phyloP scores from a whole-genome alignment of 495 filamentous ascomycete species.

The Aspergillus egyptiacus region DNA sequence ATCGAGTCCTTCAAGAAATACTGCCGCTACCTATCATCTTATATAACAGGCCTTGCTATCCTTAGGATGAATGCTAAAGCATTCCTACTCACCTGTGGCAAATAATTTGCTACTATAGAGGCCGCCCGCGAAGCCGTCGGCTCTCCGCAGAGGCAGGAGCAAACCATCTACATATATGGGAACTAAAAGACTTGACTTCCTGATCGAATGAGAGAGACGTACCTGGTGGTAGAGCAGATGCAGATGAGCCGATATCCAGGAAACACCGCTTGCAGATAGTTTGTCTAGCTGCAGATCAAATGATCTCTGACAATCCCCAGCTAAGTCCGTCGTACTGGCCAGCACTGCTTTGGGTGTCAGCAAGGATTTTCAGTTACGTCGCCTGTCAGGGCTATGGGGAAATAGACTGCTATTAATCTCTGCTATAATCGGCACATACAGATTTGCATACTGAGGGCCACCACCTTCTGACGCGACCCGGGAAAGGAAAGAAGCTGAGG shows the following conservation, averaged over 20 bases:
- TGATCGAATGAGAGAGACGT: background rate
- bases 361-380: conserved; percentile 36
- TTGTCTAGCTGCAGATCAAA: conserved; percentile 32
- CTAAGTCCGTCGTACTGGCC: conserved; percentile 33
- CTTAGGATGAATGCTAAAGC: conserved; percentile 62
- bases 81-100: conserved; percentile 53
- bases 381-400: conserved; percentile 26
- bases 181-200: too few species aligned
- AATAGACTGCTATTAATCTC: conserved; percentile 36
- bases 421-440: conserved; percentile 36
- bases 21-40: conserved; percentile 49
- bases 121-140: conserved; percentile 50
- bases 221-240: conserved; percentile 42
- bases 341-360: conserved; percentile 36
- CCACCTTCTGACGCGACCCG: conserved; percentile 28
- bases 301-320: conserved; percentile 29
- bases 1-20: conserved; percentile 44
- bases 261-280: conserved; percentile 29
- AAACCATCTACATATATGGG: too few species aligned
- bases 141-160: conserved; percentile 48
- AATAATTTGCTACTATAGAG: conserved; percentile 43
- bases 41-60: conserved; percentile 53
- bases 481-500: conserved; percentile 30
- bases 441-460: conserved; percentile 37
- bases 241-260: conserved; percentile 37